A percentile compares a stretch with the other conserved stretches of the same genome.
phyloP scores from a whole-genome alignment of 305 asterid genomes.

The Solanum hybrid region DNA sequence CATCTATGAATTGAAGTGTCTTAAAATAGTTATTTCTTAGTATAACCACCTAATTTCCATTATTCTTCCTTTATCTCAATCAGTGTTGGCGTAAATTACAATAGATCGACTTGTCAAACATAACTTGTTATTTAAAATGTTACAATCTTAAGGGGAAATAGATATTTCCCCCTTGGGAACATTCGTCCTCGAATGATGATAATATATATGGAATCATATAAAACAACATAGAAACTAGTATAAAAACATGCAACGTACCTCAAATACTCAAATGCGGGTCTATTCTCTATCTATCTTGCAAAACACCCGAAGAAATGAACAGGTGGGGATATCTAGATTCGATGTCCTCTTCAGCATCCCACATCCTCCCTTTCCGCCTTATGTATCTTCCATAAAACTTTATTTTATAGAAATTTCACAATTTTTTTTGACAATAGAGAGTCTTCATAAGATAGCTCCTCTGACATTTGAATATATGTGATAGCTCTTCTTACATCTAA shows the following conservation, averaged over 20 bases:
- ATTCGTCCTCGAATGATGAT: no score
- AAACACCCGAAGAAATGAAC: not conserved
- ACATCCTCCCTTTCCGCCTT: not conserved
- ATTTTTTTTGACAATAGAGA: not conserved
- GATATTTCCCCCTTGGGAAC: not conserved
- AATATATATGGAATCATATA: not conserved
- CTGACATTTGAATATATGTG: not conserved
- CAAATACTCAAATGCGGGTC: not conserved
- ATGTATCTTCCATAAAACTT: not conserved
- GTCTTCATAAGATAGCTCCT: not conserved
- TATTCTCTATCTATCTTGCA: not conserved
- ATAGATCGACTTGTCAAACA: no score
- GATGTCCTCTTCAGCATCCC: not conserved
- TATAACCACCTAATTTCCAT: no score
- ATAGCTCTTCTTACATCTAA: not conserved
- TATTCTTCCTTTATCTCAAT: no score
- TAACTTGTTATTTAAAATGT: no score
- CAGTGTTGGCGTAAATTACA: no score
- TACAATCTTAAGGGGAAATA: not conserved
- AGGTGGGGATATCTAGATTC: not conserved
- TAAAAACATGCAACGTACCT: not conserved
- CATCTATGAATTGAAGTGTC: no score
- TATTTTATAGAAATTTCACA: no score
- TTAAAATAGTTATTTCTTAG: no score
- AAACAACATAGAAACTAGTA: not conserved